Conservation (phyloP, 2,329 filamentous ascomycete species). For the Lizonia empirigonia region DNA sequence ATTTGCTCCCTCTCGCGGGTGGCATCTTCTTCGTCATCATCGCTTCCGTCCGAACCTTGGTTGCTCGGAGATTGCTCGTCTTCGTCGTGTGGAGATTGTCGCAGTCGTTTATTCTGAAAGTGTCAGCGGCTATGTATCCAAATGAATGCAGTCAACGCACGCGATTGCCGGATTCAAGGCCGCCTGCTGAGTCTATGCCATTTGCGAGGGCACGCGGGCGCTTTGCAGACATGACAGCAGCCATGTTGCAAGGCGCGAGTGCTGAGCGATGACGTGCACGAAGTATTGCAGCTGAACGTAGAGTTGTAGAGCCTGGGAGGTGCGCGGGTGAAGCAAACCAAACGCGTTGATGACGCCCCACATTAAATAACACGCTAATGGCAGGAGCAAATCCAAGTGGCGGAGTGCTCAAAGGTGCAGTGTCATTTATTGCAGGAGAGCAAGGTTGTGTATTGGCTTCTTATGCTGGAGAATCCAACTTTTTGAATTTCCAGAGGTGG, state of each 20-base stretch:
- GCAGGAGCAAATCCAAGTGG: neutral
- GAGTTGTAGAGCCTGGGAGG: neutral
- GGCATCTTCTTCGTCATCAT: conserved; percentile 26
- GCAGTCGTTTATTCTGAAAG: conserved; percentile 40
- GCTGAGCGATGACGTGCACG: neutral
- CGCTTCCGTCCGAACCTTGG: conserved; percentile 18
- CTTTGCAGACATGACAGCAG: conserved; percentile 40
- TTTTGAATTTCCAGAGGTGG: too few species aligned
- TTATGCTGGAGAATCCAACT: too few species aligned
- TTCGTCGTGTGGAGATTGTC: conserved; percentile 29
- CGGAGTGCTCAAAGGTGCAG: neutral
- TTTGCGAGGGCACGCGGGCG: conserved; percentile 37
- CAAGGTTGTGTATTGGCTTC: neutral
- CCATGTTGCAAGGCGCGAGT: conserved; percentile 25
- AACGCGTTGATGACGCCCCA: conserved; percentile 31
- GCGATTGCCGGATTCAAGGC: conserved; percentile 20
- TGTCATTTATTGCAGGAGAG: neutral
- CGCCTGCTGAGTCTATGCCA: conserved; percentile 18
- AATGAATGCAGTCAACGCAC: conserved; percentile 22
- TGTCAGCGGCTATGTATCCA: conserved; percentile 17
- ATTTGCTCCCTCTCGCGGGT: conserved; percentile 29
- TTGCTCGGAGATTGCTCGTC: conserved; percentile 27
- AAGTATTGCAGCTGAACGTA: conserved; percentile 1
- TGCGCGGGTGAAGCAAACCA: conserved; percentile 7
- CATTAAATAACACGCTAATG: conserved; percentile 19